Base-by-base conservation (phyloP, 2,329 filamentous ascomycete species). In the Zasmidium citrigriseum region DNA sequence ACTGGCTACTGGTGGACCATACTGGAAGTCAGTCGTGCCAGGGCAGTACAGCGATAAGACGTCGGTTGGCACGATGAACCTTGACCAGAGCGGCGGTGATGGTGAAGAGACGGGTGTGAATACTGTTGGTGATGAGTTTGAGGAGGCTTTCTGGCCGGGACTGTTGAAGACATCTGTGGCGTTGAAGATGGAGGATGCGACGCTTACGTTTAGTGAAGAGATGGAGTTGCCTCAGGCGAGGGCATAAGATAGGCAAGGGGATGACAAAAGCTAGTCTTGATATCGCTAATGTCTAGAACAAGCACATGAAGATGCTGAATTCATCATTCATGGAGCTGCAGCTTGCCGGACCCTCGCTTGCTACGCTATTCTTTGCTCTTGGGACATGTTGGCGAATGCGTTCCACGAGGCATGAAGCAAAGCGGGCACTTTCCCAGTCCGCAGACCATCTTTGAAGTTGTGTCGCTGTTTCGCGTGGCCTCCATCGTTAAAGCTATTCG, bases 1-100 rank as follows among this genome's bases (percentile, higher is more conserved):
- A n/a, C 50, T 49, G 27, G 55, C 24, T n/a, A 22, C 18, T 47
- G 64, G 61, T 4, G 55, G 55, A 2, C 41, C 47, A 1, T 29
- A 22, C 16, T 60, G 58, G 54, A 63, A 61, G 27, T 41, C 55
- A 49, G 55, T 59, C 11, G 55, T 63, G n/a, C 60, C 60, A 2
- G 58, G 60, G 5, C 58, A 63, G 27, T 54, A 24, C 22, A 60
- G 55, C 18, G 27, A 24, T 21, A 52, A 54, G 23, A 57, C 58
- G n/a, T 47, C 45, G 9, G 10, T 60, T 9, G 60, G 60, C 10
- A 56, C 55, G 5, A 50, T 60, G 9, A 55, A 63, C 23, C 21
- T 60, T 27, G 58, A 60, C 24, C 60, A 63, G 38, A 54, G 18
- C 3, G 60, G 58, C 10, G 60, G 60, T 1, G 60, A 60, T 47